Base-by-base conservation (phyloP, 2,329 filamentous ascomycete genomes). In the Diaporthe sp. region DNA sequence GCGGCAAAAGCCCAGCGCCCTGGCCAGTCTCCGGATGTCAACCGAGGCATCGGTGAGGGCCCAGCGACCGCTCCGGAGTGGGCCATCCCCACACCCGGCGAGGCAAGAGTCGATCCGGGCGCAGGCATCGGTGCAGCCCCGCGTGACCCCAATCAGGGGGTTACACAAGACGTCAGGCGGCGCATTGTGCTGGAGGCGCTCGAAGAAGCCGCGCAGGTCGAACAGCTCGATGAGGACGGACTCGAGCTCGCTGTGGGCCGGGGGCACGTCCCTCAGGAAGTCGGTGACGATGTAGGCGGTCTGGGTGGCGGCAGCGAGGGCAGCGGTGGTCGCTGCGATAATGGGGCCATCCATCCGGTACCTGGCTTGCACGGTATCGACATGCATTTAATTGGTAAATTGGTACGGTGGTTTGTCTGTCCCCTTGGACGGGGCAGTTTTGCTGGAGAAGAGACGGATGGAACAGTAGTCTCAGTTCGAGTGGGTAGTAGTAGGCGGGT, bases 241-340 rank as follows among this genome's bases (percentile, higher is more conserved):
- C 34, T 74, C 74, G 15, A 77, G 71, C 28, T 76, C 74, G n/a
- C 51, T 12, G 28, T 68, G 74, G 22, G 76, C 74, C 17, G 71
- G 51, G 10, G 76, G 70, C n/a, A 77, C 76, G 49, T 76, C 74
- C 31, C 44, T 37, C 19, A 74, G 31, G 46, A 77, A 77, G 42
- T 37, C 65, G 42, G 51, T 72, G 55, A 61, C 67, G 46, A 57
- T n/a, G 49, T 73, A 44, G 42, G 39, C 59, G 34, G 74, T 67
- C 71, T 49, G 71, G 53, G 59, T 72, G 42, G 67, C 72, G 25
- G 46, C 65, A 15, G 51, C 70, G 67, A 76, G 76, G 57, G 76
- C 74, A 59, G 76, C 74, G 39, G 65, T 55, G 49, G 67, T 77
- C 70, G 71, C 73, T 42, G 75, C 75, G 42, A 55, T n/a, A 31